phyloP scores from a whole-genome alignment of 202 grass and related monocot genomes.

The Schoenoplectus tabernaemontani region DNA sequence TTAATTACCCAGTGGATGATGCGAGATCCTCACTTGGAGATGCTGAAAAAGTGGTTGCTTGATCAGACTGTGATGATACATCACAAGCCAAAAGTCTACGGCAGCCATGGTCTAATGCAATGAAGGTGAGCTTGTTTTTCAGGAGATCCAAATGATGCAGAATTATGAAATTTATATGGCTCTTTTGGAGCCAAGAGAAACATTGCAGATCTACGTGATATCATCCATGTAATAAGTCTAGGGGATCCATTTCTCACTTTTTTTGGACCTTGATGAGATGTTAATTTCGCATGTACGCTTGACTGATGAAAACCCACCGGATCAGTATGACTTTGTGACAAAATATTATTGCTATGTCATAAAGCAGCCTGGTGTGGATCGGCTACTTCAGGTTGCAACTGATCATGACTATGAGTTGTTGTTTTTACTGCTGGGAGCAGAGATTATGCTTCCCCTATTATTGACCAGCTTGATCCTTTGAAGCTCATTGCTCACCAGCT shows the following conservation, averaged over 20 bases:
- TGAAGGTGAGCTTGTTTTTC: too few relatives aligned
- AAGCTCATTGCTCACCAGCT: neutral
- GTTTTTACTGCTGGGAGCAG: neutral
- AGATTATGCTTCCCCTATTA: slow-evolving; percentile 6
- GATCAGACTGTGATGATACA: too few relatives aligned
- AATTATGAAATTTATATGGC: too few relatives aligned
- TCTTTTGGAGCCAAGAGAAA: too few relatives aligned
- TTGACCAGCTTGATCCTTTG: neutral
- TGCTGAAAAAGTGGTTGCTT: too few relatives aligned
- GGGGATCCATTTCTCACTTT: neutral
- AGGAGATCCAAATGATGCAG: too few relatives aligned
- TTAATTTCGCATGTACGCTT: neutral
- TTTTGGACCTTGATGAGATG: neutral
- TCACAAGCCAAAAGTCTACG: too few relatives aligned
- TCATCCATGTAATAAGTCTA: too few relatives aligned
- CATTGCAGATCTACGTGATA: too few relatives aligned
- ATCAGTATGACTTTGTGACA: neutral
- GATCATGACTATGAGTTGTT: neutral
- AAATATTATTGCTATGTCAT: neutral
- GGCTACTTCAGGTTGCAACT: neutral
- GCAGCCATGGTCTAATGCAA: too few relatives aligned
- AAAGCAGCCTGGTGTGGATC: neutral
- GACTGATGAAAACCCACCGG: neutral
- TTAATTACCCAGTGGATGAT: too few relatives aligned
- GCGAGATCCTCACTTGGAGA: too few relatives aligned